Conservation (phyloP, 23 red algal species). For the Cyanidium caldarium region DNA sequence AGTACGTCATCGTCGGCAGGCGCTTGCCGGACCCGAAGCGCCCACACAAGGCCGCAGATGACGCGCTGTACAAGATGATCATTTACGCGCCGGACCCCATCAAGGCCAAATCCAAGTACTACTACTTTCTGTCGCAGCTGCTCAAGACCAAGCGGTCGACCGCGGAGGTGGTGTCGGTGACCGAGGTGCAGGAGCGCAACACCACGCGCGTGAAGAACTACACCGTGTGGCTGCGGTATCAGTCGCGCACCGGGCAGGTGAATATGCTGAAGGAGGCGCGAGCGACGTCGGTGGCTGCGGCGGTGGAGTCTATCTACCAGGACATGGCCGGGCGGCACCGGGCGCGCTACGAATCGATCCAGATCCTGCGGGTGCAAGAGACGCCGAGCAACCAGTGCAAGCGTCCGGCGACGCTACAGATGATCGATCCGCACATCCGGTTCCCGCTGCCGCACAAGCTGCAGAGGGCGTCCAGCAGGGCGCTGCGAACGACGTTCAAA, state of each 20-base stretch:
- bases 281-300: conserved; percentile 49
- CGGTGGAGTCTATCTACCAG: conserved; percentile 97
- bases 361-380: conserved; percentile 70
- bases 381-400: conserved; percentile 49
- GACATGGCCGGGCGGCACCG: conserved; percentile 97
- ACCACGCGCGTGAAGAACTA: conserved; percentile 67
- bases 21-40: not conserved
- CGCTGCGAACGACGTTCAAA: conserved; percentile 50
- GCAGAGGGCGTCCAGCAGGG: conserved; percentile 34
- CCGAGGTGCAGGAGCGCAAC: conserved; percentile 77
- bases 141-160: conserved; percentile 74
- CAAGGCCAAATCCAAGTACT: conserved; percentile 87
- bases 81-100: conserved; percentile 91
- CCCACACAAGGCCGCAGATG: conserved; percentile 24
- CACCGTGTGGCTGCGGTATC: conserved; percentile 92
- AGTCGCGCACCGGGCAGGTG: conserved; percentile 84
- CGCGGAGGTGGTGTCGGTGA: conserved; percentile 82
- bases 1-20: conserved; percentile 1
- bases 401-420: conserved; percentile 49
- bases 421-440: conserved; percentile 36
- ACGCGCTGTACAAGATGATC: conserved; percentile 63
- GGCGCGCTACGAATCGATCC: conserved; percentile 85
- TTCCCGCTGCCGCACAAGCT: conserved; percentile 80
- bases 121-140: conserved; percentile 90
- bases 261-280: conserved; percentile 99